phyloP scores from a whole-genome alignment of 2,329 filamentous ascomycete genomes.

The Torrubiella hemipterigena region DNA sequence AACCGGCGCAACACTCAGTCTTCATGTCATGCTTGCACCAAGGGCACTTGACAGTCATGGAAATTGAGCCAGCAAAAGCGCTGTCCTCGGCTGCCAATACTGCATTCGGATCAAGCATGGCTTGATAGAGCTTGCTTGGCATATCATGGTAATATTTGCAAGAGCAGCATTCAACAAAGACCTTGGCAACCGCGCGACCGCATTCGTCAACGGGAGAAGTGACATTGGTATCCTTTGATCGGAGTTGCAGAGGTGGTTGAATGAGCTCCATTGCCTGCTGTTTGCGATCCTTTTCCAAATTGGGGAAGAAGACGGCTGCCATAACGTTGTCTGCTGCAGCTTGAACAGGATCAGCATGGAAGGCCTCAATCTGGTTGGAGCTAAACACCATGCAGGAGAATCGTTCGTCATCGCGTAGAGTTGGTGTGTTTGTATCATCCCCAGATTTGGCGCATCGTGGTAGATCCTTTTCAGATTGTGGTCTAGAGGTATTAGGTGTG shows the following conservation, averaged over 20 bases:
- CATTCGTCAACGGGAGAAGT: constrained; percentile 4
- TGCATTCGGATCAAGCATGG: constrained; percentile 47
- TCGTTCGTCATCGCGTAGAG: no score
- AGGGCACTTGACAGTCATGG: constrained; percentile 53
- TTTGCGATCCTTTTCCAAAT: constrained; percentile 5
- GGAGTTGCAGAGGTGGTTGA: constrained; percentile 3
- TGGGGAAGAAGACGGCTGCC: constrained; percentile 18
- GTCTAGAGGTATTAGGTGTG: constrained; percentile 27
- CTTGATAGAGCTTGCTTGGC: constrained; percentile 51
- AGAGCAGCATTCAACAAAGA: constrained; percentile 53
- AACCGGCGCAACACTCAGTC: constrained; percentile 55
- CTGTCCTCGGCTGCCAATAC: constrained; percentile 36
- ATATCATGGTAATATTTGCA: constrained; percentile 56
- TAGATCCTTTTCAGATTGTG: constrained; percentile 24
- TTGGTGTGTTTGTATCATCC: constrained; percentile 7
- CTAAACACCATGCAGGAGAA: no score
- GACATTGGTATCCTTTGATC: constrained; percentile 10
- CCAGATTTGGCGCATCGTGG: constrained; percentile 6
- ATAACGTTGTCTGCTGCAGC: constrained; percentile 18
- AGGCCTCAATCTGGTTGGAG: no score
- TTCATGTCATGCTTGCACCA: constrained; percentile 65
- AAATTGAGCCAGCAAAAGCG: constrained; percentile 44
- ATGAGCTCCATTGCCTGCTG: neutral
- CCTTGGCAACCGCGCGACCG: constrained; percentile 37
- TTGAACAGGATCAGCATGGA: constrained; percentile 16